Evolutionary conservation across 441 rosid species (phyloP).

Genomic region (Francoa sonchifolia): DNA sequence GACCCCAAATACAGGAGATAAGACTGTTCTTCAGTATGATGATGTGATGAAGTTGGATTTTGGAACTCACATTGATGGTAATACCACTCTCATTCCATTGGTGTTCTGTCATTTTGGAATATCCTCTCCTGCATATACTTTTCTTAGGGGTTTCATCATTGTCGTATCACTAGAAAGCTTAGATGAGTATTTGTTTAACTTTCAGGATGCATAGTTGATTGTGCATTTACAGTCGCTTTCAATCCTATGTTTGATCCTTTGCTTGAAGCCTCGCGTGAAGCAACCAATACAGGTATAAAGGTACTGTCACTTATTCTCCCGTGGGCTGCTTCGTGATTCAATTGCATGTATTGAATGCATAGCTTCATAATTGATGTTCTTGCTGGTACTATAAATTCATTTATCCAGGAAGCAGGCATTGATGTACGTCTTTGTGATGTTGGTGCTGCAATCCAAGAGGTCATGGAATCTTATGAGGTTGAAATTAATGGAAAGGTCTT

Average conservation of each 20-base stretch:
- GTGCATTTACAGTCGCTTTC: conserved; percentile 92
- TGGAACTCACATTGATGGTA: conserved; percentile 95
- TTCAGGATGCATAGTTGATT: conserved; percentile 76
- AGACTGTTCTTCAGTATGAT: conserved; percentile 91
- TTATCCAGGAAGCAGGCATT: conserved; percentile 74
- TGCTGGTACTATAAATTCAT: conserved; percentile 7
- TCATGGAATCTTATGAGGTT: conserved; percentile 95
- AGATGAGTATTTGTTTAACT: conserved; percentile 15
- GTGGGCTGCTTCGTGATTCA: too few species aligned
- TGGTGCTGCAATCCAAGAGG: conserved; percentile 98
- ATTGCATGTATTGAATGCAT: too few species aligned
- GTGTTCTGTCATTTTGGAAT: not conserved
- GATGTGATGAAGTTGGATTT: conserved; percentile 97
- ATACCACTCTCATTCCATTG: not conserved
- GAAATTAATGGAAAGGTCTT: conserved; percentile 89
- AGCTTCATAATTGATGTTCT: not conserved
- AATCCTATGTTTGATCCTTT: conserved; percentile 89
- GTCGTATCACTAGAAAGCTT: not conserved
- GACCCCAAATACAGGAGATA: conserved; percentile 95
- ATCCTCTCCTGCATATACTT: conserved; percentile 1
- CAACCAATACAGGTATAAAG: conserved; percentile 91
- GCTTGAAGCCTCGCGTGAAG: conserved; percentile 90
- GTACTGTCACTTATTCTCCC: conserved; percentile 19
- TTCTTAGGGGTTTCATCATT: conserved; percentile 3
- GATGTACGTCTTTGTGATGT: conserved; percentile 92